phyloP scores from a whole-genome alignment of 2,329 filamentous ascomycete genomes.

The Fusarium sp. region DNA sequence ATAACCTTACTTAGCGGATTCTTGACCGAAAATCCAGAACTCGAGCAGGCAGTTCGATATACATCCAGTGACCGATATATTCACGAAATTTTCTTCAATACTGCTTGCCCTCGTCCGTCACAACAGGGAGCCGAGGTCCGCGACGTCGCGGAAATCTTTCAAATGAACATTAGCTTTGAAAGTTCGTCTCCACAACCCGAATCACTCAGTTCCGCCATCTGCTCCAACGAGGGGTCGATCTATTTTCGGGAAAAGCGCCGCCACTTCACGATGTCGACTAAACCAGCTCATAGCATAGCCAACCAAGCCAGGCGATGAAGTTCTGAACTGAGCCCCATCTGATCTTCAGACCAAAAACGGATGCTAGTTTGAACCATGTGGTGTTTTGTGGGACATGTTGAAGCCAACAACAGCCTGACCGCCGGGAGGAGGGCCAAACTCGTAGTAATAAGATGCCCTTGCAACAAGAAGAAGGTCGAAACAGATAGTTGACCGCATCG shows the following conservation, averaged over 20 bases:
- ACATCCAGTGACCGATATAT: not conserved
- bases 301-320: conserved; percentile 11
- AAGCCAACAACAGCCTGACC: not conserved
- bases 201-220: conserved; percentile 10
- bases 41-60: not conserved
- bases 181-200: conserved; percentile 3
- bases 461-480: not conserved
- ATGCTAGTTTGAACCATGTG: not conserved
- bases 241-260: conserved; percentile 41
- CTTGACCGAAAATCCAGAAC: not conserved
- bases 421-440: not conserved
- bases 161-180: conserved; percentile 8
- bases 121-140: conserved; percentile 22
- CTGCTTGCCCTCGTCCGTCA: not conserved
- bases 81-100: not conserved
- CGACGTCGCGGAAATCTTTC: conserved; percentile 8
- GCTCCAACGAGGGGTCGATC: conserved; percentile 13
- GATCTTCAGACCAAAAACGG: not conserved
- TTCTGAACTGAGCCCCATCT: not conserved
- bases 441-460: not conserved
- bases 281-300: not conserved
- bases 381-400: not conserved
- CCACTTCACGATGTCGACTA: conserved; percentile 1
- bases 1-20: not conserved
- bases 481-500: not conserved